Percentiles rank a stretch among this genome's conserved stretches.
phyloP scores from a whole-genome alignment of 495 filamentous ascomycete species.

The Xylaria nigripes region DNA sequence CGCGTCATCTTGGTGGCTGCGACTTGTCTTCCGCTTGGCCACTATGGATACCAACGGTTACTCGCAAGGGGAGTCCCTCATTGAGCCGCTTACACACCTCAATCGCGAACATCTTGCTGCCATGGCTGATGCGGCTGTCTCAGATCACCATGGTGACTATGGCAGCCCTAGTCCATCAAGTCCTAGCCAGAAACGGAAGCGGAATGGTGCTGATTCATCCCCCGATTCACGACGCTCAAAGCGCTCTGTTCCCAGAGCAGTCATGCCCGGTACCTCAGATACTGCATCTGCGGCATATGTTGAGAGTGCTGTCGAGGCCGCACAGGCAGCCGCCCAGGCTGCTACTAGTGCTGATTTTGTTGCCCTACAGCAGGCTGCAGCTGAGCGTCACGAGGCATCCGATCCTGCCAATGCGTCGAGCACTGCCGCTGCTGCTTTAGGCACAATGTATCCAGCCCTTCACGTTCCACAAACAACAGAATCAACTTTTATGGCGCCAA shows the following conservation, averaged over 20 bases:
- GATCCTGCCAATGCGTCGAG: slow-evolving; percentile 49
- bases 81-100: slow-evolving; percentile 26
- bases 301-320: slow-evolving; percentile 38
- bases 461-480: slow-evolving; percentile 65
- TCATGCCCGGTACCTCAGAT: slow-evolving; percentile 30
- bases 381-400: slow-evolving; percentile 37
- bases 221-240: slow-evolving; percentile 39
- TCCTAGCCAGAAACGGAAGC: slow-evolving; percentile 41
- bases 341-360: slow-evolving; percentile 39
- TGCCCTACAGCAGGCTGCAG: slow-evolving; percentile 39
- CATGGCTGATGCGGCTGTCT: slow-evolving; percentile 38
- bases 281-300: slow-evolving; percentile 35
- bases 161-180: slow-evolving; percentile 22
- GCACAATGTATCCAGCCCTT: slow-evolving; percentile 54
- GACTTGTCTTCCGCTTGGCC: slow-evolving; percentile 11
- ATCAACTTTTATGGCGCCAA: slow-evolving; percentile 51
- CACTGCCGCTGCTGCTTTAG: slow-evolving; percentile 62
- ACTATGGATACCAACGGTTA: slow-evolving; percentile 28
- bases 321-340: slow-evolving; percentile 36
- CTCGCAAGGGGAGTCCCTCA: slow-evolving; percentile 23
- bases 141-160: slow-evolving; percentile 36
- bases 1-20: slow-evolving; percentile 5
- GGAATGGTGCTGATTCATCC: slow-evolving; percentile 31
- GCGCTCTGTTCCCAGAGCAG: slow-evolving; percentile 32
- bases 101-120: slow-evolving; percentile 24